A percentile compares a stretch with the other conserved stretches of the same genome.
These are phyloP conservation scores for Iberis pinnata DNA, from an alignment of 345 rosid species.

Conservation along the genomic window DNA sequence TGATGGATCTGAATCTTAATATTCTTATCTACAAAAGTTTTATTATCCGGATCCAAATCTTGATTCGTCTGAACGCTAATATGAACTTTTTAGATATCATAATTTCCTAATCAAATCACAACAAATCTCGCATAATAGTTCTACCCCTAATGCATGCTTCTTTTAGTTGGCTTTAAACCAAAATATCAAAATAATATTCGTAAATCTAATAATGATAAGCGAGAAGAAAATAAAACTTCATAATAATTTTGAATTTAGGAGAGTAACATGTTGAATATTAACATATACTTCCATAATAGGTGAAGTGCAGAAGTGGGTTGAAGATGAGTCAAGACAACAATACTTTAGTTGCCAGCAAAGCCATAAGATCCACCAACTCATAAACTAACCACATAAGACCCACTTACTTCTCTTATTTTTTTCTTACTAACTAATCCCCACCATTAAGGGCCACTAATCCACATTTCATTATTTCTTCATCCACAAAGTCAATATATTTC, in stretches of 20 bases:
- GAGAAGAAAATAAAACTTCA: background rate
- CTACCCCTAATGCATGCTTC: too few species aligned
- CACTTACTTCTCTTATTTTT: conserved; percentile 31
- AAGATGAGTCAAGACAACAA: conserved; percentile 32
- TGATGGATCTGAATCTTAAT: too few species aligned
- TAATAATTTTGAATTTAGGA: conserved; percentile 8
- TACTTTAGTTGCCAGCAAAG: conserved; percentile 34
- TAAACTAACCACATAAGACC: conserved; percentile 28
- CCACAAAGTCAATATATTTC: too few species aligned
- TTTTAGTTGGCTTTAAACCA: conserved; percentile 5
- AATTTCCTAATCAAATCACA: too few species aligned
- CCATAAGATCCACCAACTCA: conserved; percentile 28
- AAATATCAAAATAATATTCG: background rate
- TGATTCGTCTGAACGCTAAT: too few species aligned
- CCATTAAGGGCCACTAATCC: conserved; percentile 34
- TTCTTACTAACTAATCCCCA: conserved; percentile 30
- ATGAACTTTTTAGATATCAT: too few species aligned
- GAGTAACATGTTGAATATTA: conserved; percentile 30
- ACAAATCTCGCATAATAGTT: too few species aligned
- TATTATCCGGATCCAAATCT: too few species aligned
- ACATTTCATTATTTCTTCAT: background rate
- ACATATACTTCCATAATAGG: conserved; percentile 27
- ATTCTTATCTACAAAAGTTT: too few species aligned
- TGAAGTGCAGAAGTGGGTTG: conserved; percentile 31
- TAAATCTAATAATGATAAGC: conserved; percentile 11